Base-by-base conservation (phyloP, 257 asterid species). In the Gardenia jasminoides region DNA sequence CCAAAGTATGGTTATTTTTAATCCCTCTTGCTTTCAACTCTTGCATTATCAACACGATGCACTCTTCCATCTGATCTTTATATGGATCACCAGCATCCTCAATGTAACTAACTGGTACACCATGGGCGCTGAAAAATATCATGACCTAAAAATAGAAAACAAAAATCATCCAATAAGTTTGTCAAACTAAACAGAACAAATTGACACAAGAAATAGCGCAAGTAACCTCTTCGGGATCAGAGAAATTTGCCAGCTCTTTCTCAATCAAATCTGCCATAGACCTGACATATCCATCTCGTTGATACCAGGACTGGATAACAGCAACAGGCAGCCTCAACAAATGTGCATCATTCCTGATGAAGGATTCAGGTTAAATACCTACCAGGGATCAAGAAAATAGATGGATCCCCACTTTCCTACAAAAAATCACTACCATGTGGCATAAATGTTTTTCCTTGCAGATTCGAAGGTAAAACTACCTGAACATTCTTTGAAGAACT, bases 71-170 rank as follows among this genome's bases (percentile, higher is more conserved):
- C 91, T 95, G 99, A 84, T 87, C 96, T 82, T 78, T 88, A 74
- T 95, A 92, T 10, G 98, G 99, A 82, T 95, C 99, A 13, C 99
- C 99, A 3, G 97, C 98, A 75, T 91, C 65, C 90, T 93, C 97
- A 70, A 95, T 93, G 64, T 95, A 95, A 81, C 99, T 93, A 22
- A 93, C 93, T 5, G 99, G 97, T 79, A 93, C 99, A 52, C 99
- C 98, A 74, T 93, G 99, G 67, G 99, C 98, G 46, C 99, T 95
- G 83, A 95, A 95, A 90, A 95, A 95, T 78, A 93, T 83, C 94
- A 92, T 90, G 46, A 92, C 91, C 99, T 93, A 65, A 77, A 67
- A 75, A 70, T 59, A 11, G 50, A 80, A 73, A 31, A 70, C 12
- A 64, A 16, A 58, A 79, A 77, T 30, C 81, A 81, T 44, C 36